These are phyloP conservation scores for Aspergillus tubingensis DNA, from an alignment of 2,329 filamentous ascomycete genomes.

Conservation along the genomic window DNA sequence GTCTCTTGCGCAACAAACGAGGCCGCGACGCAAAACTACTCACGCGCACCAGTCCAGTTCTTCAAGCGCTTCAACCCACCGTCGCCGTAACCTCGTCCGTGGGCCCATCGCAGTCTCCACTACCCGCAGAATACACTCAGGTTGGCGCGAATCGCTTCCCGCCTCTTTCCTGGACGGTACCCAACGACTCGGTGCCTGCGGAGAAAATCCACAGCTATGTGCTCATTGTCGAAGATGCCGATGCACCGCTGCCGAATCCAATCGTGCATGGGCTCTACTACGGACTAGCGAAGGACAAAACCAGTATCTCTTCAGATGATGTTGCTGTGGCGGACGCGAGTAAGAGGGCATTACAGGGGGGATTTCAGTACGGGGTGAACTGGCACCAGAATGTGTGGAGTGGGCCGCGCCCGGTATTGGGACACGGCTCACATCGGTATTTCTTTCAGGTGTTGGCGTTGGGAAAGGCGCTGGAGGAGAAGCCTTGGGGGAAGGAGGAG, in stretches of 20 bases:
- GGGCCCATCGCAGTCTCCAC: not conserved
- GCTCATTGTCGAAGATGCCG: slow-evolving; percentile 50
- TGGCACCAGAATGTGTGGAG: slow-evolving; percentile 45
- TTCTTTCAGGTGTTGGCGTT: slow-evolving; percentile 54
- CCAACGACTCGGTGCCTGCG: slow-evolving; percentile 31
- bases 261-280: slow-evolving; percentile 49
- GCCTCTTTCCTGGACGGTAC: slow-evolving; percentile 36
- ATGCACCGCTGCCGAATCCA: slow-evolving; percentile 50
- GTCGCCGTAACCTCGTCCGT: not conserved
- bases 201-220: slow-evolving; percentile 42
- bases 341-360: slow-evolving; percentile 32
- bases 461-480: slow-evolving; percentile 45
- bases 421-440: slow-evolving; percentile 56
- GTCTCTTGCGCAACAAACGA: not conserved
- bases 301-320: slow-evolving; percentile 36
- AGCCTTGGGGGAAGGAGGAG: slow-evolving; percentile 43
- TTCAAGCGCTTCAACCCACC: not conserved
- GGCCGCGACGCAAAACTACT: slow-evolving; percentile 33
- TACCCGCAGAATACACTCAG: not conserved
- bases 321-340: slow-evolving; percentile 35
- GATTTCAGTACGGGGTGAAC: slow-evolving; percentile 51
- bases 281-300: slow-evolving; percentile 39
- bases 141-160: not conserved
- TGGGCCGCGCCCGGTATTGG: slow-evolving; percentile 50
- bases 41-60: slow-evolving; percentile 33